phyloP scores from a whole-genome alignment of 148 eudicot species.

The Nyssa sinensis region DNA sequence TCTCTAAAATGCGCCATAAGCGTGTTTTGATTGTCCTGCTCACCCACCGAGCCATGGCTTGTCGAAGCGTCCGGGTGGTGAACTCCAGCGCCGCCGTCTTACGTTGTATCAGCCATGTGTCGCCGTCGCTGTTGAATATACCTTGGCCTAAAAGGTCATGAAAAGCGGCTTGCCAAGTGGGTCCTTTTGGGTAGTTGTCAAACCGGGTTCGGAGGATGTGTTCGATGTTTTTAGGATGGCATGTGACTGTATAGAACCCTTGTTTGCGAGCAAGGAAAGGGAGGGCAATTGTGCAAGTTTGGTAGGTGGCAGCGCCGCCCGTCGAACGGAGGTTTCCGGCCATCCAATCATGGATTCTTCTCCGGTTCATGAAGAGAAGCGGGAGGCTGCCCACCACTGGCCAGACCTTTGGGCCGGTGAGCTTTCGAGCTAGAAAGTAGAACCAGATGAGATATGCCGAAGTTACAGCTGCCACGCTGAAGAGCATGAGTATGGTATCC shows the following conservation, averaged over 20 bases:
- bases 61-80: conserved; percentile 79
- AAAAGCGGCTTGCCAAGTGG: conserved; percentile 80
- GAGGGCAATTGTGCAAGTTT: conserved; percentile 73
- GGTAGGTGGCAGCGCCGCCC: conserved; percentile 67
- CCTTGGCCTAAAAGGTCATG: conserved; percentile 89
- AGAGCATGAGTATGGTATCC: conserved; percentile 45
- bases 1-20: conserved; percentile 66
- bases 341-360: conserved; percentile 78
- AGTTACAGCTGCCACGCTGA: conserved; percentile 28
- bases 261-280: conserved; percentile 68
- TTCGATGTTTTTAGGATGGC: conserved; percentile 82
- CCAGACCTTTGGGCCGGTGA: conserved; percentile 62
- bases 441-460: conserved; percentile 75
- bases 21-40: conserved; percentile 71
- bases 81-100: conserved; percentile 93
- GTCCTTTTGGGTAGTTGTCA: conserved; percentile 92
- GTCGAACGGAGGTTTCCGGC: conserved; percentile 58
- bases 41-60: conserved; percentile 93
- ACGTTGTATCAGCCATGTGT: conserved; percentile 80
- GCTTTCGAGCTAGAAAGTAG: conserved; percentile 37
- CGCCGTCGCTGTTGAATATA: conserved; percentile 81
- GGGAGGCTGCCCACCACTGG: conserved; percentile 80
- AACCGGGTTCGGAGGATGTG: conserved; percentile 83
- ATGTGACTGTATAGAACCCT: conserved; percentile 83
- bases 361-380: conserved; percentile 48